Percentiles rank a stretch among this genome's conserved stretches.
Conservation (phyloP, 768 basidiomycete genomes). For the Cytidiella melzeri region DNA sequence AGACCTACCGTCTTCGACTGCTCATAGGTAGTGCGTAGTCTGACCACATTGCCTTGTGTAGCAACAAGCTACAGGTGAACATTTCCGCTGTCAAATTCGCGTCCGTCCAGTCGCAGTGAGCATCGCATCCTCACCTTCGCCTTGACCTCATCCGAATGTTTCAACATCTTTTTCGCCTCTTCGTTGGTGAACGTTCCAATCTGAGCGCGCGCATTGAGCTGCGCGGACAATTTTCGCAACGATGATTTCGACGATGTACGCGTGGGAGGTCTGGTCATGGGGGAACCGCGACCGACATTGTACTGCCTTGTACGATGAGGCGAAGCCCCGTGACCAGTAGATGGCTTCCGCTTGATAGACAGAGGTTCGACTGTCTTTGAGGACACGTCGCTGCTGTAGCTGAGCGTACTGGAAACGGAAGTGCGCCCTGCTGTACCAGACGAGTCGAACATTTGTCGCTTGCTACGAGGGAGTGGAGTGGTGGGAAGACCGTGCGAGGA, state of each 20-base stretch:
- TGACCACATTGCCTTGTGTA: constrained; percentile 65
- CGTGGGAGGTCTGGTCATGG: constrained; percentile 25
- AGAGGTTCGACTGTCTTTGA: constrained; percentile 65
- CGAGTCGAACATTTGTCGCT: constrained; percentile 59
- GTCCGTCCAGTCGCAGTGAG: too few relatives aligned
- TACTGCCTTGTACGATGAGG: constrained; percentile 25
- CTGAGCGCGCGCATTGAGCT: constrained; percentile 2
- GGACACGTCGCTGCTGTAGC: not conserved
- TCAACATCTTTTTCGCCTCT: constrained; percentile 40
- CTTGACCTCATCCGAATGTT: constrained; percentile 47
- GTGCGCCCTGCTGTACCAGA: constrained; percentile 47
- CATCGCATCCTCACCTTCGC: constrained; percentile 74
- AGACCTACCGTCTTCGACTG: constrained; percentile 21
- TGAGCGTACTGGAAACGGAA: not conserved
- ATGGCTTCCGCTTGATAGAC: constrained; percentile 81
- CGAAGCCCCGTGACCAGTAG: constrained; percentile 42
- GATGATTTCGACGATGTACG: constrained; percentile 4
- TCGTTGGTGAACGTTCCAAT: constrained; percentile 26
- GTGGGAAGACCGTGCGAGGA: constrained; percentile 25
- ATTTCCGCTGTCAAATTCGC: too few relatives aligned
- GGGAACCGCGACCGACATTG: constrained; percentile 35
- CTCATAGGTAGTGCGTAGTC: constrained; percentile 67
- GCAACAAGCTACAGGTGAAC: constrained; percentile 65
- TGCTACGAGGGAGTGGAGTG: constrained; percentile 63
- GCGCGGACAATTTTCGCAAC: constrained; percentile 3